Evolutionary conservation across 2,329 filamentous ascomycete species (phyloP).

Genomic region (Drechslerella coelobrocha): DNA sequence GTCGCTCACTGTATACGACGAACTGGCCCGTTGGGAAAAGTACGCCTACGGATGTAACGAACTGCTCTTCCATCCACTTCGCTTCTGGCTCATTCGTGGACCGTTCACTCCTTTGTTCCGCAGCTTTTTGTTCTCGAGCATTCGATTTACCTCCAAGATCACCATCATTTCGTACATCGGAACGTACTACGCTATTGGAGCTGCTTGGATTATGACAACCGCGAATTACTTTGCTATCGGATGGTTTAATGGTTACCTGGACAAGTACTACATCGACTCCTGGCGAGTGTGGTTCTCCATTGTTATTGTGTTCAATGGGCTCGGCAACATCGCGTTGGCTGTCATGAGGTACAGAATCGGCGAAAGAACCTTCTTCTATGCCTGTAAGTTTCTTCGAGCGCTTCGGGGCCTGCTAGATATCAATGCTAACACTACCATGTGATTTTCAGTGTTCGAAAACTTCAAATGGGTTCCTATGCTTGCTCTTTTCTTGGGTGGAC

Average conservation of each 20-base stretch:
- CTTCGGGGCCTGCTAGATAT: background rate
- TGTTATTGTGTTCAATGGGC: conserved; percentile 76
- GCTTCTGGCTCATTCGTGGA: conserved; percentile 74
- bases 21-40: conserved; percentile 84
- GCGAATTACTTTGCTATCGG: conserved; percentile 78
- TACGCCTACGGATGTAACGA: conserved; percentile 86
- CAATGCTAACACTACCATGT: background rate
- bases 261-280: conserved; percentile 80
- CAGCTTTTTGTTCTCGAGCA: conserved; percentile 74
- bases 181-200: conserved; percentile 79
- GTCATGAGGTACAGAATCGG: conserved; percentile 75
- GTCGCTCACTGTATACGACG: conserved; percentile 82
- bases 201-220: conserved; percentile 75
- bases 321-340: conserved; percentile 75
- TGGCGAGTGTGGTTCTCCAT: conserved; percentile 83
- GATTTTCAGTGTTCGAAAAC: conserved; percentile 59
- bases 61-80: conserved; percentile 78
- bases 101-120: conserved; percentile 82
- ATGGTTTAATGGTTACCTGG: conserved; percentile 77
- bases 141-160: conserved; percentile 76
- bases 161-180: conserved; percentile 79
- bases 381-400: conserved; percentile 59
- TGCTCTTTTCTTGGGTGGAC: conserved; percentile 80
- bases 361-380: conserved; percentile 67
- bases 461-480: conserved; percentile 77